Percentiles rank a stretch among this genome's conserved stretches.
Conservation (phyloP, 192 early-diverging fungal genomes). For the Rhizophagus prolifer region DNA sequence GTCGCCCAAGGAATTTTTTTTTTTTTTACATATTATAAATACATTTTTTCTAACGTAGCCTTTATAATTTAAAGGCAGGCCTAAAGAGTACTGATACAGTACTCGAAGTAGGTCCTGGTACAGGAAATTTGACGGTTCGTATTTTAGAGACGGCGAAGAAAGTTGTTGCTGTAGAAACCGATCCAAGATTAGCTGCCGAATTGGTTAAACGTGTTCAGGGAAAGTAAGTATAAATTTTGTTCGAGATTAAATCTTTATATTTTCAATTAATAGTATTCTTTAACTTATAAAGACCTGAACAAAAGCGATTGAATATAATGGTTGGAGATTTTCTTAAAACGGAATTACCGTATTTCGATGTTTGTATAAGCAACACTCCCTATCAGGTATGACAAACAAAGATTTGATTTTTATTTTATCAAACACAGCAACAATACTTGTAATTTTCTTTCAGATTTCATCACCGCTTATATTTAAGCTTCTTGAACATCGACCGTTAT, state of each 20-base stretch:
- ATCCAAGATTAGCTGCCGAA: slow-evolving; percentile 95
- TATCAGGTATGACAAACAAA: slow-evolving; percentile 61
- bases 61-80: slow-evolving; percentile 42
- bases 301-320: slow-evolving; percentile 86
- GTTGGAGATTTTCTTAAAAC: slow-evolving; percentile 98
- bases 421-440: background rate
- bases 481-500: slow-evolving; percentile 89
- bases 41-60: background rate
- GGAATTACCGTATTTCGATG: slow-evolving; percentile 95
- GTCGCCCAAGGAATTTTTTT: slow-evolving; percentile 90
- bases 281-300: slow-evolving; percentile 58
- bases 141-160: slow-evolving; percentile 92
- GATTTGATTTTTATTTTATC: background rate
- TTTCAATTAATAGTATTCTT: background rate
- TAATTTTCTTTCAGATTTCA: slow-evolving; percentile 69
- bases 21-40: background rate
- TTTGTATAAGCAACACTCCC: slow-evolving; percentile 97
- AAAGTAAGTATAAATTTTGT: slow-evolving; percentile 58
- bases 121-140: slow-evolving; percentile 95
- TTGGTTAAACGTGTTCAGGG: slow-evolving; percentile 95
- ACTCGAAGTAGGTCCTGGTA: slow-evolving; percentile 97
- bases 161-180: slow-evolving; percentile 93
- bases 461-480: slow-evolving; percentile 95
- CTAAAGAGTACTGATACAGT: slow-evolving; percentile 69
- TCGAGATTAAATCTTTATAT: slow-evolving; percentile 10